Base-by-base conservation (phyloP, 1,284 basidiomycete genomes). In the Austroboletus novae-zelandiae region DNA sequence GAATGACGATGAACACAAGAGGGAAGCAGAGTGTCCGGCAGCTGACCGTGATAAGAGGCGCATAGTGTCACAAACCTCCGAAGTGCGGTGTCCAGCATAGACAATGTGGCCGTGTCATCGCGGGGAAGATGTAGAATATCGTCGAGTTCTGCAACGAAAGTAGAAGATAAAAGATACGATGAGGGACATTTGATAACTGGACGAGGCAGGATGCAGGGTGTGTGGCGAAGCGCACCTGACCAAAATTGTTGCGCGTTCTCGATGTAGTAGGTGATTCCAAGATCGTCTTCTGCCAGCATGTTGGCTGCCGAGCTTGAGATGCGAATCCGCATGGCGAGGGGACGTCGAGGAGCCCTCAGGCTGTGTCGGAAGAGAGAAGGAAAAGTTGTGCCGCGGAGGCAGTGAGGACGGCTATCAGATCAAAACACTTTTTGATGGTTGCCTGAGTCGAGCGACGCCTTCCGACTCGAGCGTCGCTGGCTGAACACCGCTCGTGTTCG, bases 231-330 rank as follows among this genome's bases (percentile, higher is more conserved):
- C 84, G 58, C 60, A 91, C 89, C 89, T 58, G 86, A 83, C 89
- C 90, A 92, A 65, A 92, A 92, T 65, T 92, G 87, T 60, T 86
- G 87, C 43, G 85, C 80, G 54, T 81, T 88, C 59, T 89, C 84
- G 57, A 91, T 83, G 54, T 86, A 76, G 67, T 91, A 91, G n/a
- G 84, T 80, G 51, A 91, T 87, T 31, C 85, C 88, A 40, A 89
- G 57, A 27, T 62, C 65, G 42, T 70, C 65, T 39, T 68, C 60
- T 45, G 63, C 50, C 18, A 53, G 52, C 34, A 65, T 45, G 37
- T 58, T 68, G 18, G 53, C 47, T 35, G 48, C 42, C 43, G 61
- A 47, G 17, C 42, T 47, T 13, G 45, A 56, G 30, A 54, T 36
- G 31, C 59, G 66, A 18, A 62, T 47, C 43, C 54, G 55, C 50